A percentile compares a stretch with the other conserved stretches of the same genome.
Evolutionary conservation across 345 rosid species (phyloP).

Genomic region (Passiflora organensis): DNA sequence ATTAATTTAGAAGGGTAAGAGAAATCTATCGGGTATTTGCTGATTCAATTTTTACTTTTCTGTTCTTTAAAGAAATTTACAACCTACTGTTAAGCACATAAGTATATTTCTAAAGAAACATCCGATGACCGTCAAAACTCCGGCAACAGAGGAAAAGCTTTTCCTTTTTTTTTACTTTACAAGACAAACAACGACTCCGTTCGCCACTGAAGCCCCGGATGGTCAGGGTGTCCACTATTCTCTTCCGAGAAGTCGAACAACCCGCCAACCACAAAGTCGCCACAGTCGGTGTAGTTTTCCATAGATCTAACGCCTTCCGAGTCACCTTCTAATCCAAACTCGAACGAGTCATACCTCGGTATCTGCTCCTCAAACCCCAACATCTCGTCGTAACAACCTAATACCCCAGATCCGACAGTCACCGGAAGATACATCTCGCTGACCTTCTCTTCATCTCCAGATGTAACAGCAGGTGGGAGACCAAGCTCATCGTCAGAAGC

Average conservation of each 20-base stretch:
- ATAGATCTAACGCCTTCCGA: conserved; percentile 3
- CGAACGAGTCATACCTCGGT: conserved; percentile 41
- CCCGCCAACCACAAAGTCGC: conserved; percentile 56
- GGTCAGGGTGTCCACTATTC: conserved; percentile 34
- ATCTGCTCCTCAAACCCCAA: conserved; percentile 40
- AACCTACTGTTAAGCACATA: conserved; percentile 4
- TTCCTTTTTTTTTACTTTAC: not conserved
- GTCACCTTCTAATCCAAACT: conserved; percentile 34
- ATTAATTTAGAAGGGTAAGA: no score
- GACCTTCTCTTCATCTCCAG: conserved; percentile 24
- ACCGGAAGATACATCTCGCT: conserved; percentile 18
- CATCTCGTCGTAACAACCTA: conserved; percentile 27
- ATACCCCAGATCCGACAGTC: conserved; percentile 23
- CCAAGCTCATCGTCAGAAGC: conserved; percentile 89
- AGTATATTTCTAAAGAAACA: not conserved
- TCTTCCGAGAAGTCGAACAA: conserved; percentile 48
- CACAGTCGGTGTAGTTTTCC: conserved; percentile 9
- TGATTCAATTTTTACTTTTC: no score
- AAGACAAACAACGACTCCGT: conserved; percentile 52
- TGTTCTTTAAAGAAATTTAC: no score
- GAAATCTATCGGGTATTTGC: no score
- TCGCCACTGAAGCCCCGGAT: conserved; percentile 44
- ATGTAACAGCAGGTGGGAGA: conserved; percentile 53
- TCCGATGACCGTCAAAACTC: not conserved
- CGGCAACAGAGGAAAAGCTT: conserved; percentile 2